Percentiles rank a stretch among this genome's conserved stretches.
Conservation (phyloP, 139 green algal genomes). For the Chlorella ohadii region DNA sequence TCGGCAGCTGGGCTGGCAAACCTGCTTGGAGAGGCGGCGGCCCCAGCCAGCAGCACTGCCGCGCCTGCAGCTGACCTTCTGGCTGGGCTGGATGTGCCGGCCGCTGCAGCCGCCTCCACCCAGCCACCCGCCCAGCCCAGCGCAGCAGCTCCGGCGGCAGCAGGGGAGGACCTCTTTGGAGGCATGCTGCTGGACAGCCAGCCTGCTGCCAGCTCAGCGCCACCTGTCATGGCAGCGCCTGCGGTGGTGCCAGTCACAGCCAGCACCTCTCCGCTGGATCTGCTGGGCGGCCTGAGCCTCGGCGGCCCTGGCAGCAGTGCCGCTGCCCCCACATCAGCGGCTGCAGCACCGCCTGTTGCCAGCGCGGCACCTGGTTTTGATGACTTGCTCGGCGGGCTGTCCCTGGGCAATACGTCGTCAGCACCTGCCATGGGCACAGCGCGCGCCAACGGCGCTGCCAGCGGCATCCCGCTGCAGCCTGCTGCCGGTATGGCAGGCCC, state of each 20-base stretch:
- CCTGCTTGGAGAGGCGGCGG: neutral
- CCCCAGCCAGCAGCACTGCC: neutral
- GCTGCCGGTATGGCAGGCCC: neutral
- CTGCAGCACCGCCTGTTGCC: neutral
- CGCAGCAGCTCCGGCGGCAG: neutral
- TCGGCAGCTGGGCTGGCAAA: neutral
- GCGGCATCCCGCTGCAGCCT: neutral
- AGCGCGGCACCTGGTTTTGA: neutral
- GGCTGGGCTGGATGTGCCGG: neutral
- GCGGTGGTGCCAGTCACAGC: neutral
- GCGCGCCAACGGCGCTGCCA: neutral
- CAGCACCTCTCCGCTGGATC: neutral
- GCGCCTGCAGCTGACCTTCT: neutral
- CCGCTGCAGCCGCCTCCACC: neutral
- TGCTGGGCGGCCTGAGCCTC: constrained; percentile 4
- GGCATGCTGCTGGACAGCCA: constrained; percentile 14
- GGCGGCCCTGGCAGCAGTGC: neutral
- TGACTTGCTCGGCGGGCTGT: constrained; percentile 21
- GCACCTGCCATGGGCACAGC: neutral
- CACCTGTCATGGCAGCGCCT: neutral
- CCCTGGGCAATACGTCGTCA: neutral
- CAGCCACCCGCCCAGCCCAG: neutral
- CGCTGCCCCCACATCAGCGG: neutral
- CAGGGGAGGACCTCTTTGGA: neutral
- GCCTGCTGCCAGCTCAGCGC: neutral